Conservation (phyloP, 2,329 filamentous ascomycete species). For the Tothia fuscella region DNA sequence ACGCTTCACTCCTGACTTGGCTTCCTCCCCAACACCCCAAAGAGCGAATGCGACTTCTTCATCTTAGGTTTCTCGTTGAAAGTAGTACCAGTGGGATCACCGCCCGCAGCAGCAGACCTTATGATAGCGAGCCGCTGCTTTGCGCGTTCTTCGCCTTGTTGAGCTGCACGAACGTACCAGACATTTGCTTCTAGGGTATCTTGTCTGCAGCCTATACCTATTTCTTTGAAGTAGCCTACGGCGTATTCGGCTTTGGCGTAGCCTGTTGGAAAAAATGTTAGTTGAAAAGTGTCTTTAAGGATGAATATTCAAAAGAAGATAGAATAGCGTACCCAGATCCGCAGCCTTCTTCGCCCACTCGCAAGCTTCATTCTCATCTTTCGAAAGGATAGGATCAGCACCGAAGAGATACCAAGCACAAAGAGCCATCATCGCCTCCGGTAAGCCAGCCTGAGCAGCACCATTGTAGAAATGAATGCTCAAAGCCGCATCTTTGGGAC, state of each 20-base stretch:
- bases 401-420: constrained; percentile 99
- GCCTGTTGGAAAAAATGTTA: constrained; percentile 34
- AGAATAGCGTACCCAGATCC: constrained; percentile 71
- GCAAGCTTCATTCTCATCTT: constrained; percentile 91
- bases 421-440: constrained; percentile 91
- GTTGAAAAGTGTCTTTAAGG: background rate
- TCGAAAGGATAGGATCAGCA: constrained; percentile 80
- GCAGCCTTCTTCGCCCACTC: constrained; percentile 89
- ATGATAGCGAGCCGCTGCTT: constrained; percentile 81
- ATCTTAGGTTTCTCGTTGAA: constrained; percentile 7
- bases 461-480: constrained; percentile 97
- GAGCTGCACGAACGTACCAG: constrained; percentile 94
- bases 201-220: constrained; percentile 89
- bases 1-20: background rate
- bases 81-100: constrained; percentile 13
- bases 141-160: constrained; percentile 80
- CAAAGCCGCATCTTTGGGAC: constrained; percentile 79
- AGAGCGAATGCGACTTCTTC: constrained; percentile 13
- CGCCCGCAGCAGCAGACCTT: constrained; percentile 60
- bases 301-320: constrained; percentile 16
- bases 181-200: constrained; percentile 96
- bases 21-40: constrained; percentile 10
- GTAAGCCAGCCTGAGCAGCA: constrained; percentile 72
- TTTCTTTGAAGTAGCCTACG: constrained; percentile 93
- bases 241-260: constrained; percentile 73